Base-by-base conservation (phyloP, 345 rosid species). In the Eucalyptus pauciflora region DNA sequence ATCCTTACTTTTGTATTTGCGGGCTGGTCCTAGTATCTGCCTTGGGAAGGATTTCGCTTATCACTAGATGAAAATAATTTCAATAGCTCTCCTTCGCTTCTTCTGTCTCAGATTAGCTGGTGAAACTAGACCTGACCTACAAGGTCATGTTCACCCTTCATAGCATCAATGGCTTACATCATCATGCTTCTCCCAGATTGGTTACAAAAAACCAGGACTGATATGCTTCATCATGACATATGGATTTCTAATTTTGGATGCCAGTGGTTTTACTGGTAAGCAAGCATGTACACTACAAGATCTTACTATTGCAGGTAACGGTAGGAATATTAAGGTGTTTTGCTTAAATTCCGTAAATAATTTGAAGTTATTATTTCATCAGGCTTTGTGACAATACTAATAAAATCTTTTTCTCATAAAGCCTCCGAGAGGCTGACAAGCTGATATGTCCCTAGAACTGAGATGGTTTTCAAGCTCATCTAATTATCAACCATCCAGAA, bases 11-110 rank as follows among this genome's bases (percentile, higher is more conserved):
- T 69, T 12, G 8, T 43, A 20, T 67, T 86, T 91, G 49, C 92
- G 94, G 98, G 98, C 95, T 79, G 99, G 99, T 87, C 98, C 99
- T 67, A 91, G 97, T 37, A 94, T 94, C 64, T 95, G 97, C 85
- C 91, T 97, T 7, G 98, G 97, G 7, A 97, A 94, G 85, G 96
- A 95, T 86, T 96, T 95, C 4, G 96, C 98, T 52, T 94, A 92
- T 91, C 71, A 95, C 81, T 95, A 96, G 88, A 96, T 97, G 98
- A 96, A 96, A 95, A 97, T 97, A 85, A 80, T 92, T 6, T 90
- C 97, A 3, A 91, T 91, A 37, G 95, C 94, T 3, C 94, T 97
- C 86, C 93, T 97, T 71, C 93, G 89, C 12, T 95, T 90, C 91
- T 94, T 95, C 88, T 91, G 91, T 51, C 95, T 96, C 91, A 93